A percentile compares a stretch with the other conserved stretches of the same genome.
These are phyloP conservation scores for Ochetophila trinervis DNA, from an alignment of 306 rosid species.

Conservation along the genomic window DNA sequence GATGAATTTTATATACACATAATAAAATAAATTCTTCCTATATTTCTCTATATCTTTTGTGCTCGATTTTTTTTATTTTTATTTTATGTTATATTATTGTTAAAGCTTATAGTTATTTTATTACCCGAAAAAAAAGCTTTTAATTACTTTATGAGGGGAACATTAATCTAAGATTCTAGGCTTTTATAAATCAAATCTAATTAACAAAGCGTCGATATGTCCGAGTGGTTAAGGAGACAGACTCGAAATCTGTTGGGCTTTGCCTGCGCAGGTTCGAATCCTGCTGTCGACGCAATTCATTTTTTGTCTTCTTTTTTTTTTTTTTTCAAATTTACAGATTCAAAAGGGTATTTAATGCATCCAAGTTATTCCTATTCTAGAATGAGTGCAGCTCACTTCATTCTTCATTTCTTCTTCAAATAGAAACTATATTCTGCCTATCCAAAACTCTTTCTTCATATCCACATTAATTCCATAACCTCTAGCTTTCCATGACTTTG, in stretches of 20 bases:
- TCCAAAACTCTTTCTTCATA: too few species aligned
- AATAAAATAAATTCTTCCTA: too few species aligned
- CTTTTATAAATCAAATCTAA: too few species aligned
- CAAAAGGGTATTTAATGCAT: not conserved
- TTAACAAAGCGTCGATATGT: constrained; percentile 31
- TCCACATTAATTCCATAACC: not conserved
- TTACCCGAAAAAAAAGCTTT: too few species aligned
- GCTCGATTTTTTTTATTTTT: too few species aligned
- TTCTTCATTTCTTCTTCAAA: constrained; percentile 10
- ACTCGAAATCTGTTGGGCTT: constrained; percentile 32
- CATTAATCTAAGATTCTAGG: too few species aligned
- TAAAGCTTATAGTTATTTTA: too few species aligned
- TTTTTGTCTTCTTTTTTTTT: not conserved
- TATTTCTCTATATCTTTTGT: too few species aligned
- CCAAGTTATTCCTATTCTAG: not conserved
- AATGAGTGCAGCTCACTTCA: constrained; percentile 34
- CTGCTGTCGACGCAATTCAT: constrained; percentile 22
- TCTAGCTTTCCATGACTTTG: not conserved
- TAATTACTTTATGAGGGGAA: too few species aligned
- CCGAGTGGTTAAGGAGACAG: constrained; percentile 35
- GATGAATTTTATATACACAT: too few species aligned
- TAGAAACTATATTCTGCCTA: too few species aligned
- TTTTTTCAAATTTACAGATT: not conserved
- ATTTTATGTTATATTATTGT: too few species aligned
- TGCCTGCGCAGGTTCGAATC: constrained; percentile 37